Evolutionary conservation across 2,329 filamentous ascomycete species (phyloP), one percentile per base, ranked within the genome.

Genomic region (Trichoderma endophyticum): DNA sequence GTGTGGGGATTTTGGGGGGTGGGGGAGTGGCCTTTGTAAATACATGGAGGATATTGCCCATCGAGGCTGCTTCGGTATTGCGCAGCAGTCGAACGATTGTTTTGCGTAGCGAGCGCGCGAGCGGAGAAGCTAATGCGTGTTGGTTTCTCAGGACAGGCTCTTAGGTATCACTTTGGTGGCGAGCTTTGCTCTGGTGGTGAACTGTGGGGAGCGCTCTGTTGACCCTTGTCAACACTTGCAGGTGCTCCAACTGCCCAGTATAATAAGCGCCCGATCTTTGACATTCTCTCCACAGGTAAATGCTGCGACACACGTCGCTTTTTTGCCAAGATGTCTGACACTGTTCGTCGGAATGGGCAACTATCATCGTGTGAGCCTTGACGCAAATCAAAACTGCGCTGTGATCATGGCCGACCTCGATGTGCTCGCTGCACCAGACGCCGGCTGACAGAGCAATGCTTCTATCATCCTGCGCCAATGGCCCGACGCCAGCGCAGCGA

Each of bases 391-490:
- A 62, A 62, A 39, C 32, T 62, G 32, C 59, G 59, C 32, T 62
- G 59, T 39, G 32, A 62, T 62, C 59, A 62, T 26, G 59, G 59
- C 15, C 59, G 59, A 39, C 59, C 59, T 39, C 32, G 21, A 39
- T 62, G 59, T 62, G 59, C 59, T 39, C 59, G 59, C 59, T 61
- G 59, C 59, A 30, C 59, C 59, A 61, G 59, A 61, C 59, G 59
- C 59, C 32, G 59, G 21, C 59, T 62, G 1, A 39, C 59, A 18
- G 59, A 39, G 32, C 59, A 62, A 62, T 62, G 59, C 59, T 39
- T 39, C 32, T 62, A 62, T 26, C 59, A 62, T 32, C 59, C 59
- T 5, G 59, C 59, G 32, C 59, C 59, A 21, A 62, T 62, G 59
- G 32, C 59, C 11, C 59, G 43, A 48, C 18, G 18, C 18, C 43